Evolutionary conservation across 441 rosid species (phyloP), one percentile per base, ranked within the genome.

Genomic region (Theobroma grandiflorum): DNA sequence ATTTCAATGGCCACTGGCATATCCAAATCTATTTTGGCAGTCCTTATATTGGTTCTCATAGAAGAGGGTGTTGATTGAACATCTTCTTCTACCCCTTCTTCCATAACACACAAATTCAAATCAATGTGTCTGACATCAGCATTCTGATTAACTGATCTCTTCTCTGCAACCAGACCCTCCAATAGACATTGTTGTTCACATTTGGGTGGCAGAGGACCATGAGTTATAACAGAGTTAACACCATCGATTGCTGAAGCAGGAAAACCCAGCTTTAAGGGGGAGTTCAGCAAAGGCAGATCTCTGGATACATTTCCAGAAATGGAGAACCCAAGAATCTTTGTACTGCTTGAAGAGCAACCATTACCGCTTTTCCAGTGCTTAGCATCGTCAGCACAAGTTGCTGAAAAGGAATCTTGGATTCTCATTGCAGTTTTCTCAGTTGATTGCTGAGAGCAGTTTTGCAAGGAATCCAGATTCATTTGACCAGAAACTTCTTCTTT

Each of bases 1-100:
- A 67, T 58, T n/a, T 86, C 89, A 20, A 78, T 76, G 77, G 75
- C 78, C 40, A 57, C 82, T 9, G 94, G 91, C 10, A 78, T 85
- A 83, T 90, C 94, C 82, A 91, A 84, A 85, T 91, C 91, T 76
- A 89, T 88, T 64, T 81, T 85, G 31, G 82, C 47, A 63, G 72
- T 73, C 82, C 82, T 84, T 66, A 8, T 57, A 62, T 78, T 83
- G 74, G 80, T 78, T 79, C 42, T 79, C 0, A 82, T 55, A 71
- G 81, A 78, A 57, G 74, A 82, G 47, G 72, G 75, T 61, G 62
- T 65, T 64, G 20, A 33, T 69, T 80, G 80, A 68, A 77, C 58
- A 76, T 84, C 89, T 72, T 85, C 91, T 50, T 82, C 91, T 38
- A 74, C 72, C 63, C 81, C 90, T 72, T 84, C 90, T 45, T 87